Evolutionary conservation across 148 eudicot species (phyloP), one percentile per base, ranked within the genome.

Genomic region (Linanthus parryae): DNA sequence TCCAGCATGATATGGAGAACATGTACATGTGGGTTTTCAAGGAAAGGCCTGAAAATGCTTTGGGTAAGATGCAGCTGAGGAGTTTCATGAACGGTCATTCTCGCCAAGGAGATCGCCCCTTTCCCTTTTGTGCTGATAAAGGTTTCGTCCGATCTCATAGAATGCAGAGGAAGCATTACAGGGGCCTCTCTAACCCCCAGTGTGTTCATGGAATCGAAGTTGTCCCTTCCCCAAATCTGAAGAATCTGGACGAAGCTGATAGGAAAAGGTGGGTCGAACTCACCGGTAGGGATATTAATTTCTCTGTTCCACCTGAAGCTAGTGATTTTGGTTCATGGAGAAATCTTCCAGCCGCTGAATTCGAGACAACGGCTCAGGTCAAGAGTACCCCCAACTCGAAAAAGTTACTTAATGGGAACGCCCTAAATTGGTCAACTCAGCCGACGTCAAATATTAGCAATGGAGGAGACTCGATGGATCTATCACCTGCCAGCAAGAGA

Each of bases 1-100:
- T 70, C 37, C 74, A 70, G 55, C 74, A 70, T 34, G 74, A 70
- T 44, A 70, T 70, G 74, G 74, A 70, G 70, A 70, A 70, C 42
- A 58, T 70, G 65, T 70, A 70, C 34, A 70, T 70, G 70, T 70
- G 74, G 74, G 62, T 43, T 25, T 64, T 64, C 41, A 64, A 58
- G 56, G 74, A 54, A 19, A 63, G 64, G 55, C 74, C 74, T 4
- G 74, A 70, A 48, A 64, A 70, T 42, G 74, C 74, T 0, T 27
- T 70, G 56, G 74, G 74, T 5, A 70, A 70, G 64, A 70, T 70
- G 74, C 74, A 70, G 64, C 44, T 70, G 29, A 64, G 74, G 33
- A 64, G 69, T 64, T 70, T 42, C 33, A 70, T 70, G 74, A 70
- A 70, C 18, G 74, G 74, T 8, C 74, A 70, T 70, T 70, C 69